Evolutionary conservation across 2,329 filamentous ascomycete species (phyloP).

Genomic region (Arthrobotrys musiformis): DNA sequence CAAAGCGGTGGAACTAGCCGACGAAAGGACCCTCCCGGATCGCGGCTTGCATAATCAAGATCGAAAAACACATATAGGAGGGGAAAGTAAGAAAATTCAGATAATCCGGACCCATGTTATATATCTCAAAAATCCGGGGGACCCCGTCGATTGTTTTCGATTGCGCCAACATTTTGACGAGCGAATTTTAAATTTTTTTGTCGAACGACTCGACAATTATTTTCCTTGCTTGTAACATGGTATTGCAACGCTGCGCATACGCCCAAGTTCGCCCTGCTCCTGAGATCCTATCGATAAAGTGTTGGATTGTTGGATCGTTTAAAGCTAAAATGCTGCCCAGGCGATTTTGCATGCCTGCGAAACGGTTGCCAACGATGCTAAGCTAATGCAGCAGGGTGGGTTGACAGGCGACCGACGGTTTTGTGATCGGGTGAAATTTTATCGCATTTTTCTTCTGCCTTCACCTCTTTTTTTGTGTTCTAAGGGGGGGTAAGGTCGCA

Average conservation of each 20-base stretch:
- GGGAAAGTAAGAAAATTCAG: background rate
- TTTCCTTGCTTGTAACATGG: background rate
- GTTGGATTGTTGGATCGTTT: conserved; percentile 15
- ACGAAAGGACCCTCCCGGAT: background rate
- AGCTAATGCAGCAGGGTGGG: background rate
- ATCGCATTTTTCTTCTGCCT: background rate
- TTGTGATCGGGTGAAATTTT: background rate
- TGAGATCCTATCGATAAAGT: conserved; percentile 11
- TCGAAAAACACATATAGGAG: too few species aligned
- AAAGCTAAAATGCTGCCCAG: background rate
- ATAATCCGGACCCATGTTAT: conserved; percentile 16
- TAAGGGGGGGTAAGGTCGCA: background rate
- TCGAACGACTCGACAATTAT: conserved; percentile 1
- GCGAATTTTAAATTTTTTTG: conserved; percentile 5
- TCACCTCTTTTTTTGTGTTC: background rate
- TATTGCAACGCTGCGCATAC: background rate
- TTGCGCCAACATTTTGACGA: conserved; percentile 5
- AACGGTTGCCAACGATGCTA: background rate
- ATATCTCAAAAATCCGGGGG: conserved; percentile 10
- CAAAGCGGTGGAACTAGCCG: conserved; percentile 25
- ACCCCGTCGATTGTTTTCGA: background rate
- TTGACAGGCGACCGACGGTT: background rate
- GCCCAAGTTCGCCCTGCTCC: background rate
- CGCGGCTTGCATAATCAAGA: background rate
- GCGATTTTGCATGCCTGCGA: conserved; percentile 8